These are phyloP conservation scores for Notholithocarpus densiflorus DNA, from an alignment of 306 rosid genomes.

Conservation along the genomic window DNA sequence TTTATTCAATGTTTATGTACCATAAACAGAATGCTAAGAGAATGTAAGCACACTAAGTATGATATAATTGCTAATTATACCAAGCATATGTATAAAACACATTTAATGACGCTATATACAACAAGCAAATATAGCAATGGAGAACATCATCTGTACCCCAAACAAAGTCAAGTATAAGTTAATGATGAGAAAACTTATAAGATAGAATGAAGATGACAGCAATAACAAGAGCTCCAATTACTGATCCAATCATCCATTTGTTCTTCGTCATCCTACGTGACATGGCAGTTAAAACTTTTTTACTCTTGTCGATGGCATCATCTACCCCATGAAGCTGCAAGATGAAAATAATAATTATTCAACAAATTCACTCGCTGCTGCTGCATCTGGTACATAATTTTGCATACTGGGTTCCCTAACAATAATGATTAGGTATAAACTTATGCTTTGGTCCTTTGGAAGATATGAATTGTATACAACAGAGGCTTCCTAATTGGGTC, in stretches of 20 bases:
- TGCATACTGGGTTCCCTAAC: constrained; percentile 4
- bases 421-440: background rate
- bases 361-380: constrained; percentile 7
- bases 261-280: constrained; percentile 71
- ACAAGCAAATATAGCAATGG: constrained; percentile 19
- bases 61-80: background rate
- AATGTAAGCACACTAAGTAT: background rate
- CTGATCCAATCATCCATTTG: constrained; percentile 71
- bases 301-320: constrained; percentile 90
- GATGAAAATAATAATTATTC: constrained; percentile 21
- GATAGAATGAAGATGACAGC: constrained; percentile 47
- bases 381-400: background rate
- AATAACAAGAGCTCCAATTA: constrained; percentile 73
- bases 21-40: background rate
- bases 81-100: background rate
- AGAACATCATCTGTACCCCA: constrained; percentile 13
- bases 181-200: constrained; percentile 59
- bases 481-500: constrained; percentile 5
- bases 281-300: constrained; percentile 68
- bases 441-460: background rate
- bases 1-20: background rate
- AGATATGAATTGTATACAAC: background rate
- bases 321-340: constrained; percentile 82
- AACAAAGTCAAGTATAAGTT: constrained; percentile 9
- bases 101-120: constrained; percentile 34